Evolutionary conservation across 257 asterid species (phyloP).

Genomic region (Gentiana dahurica): DNA sequence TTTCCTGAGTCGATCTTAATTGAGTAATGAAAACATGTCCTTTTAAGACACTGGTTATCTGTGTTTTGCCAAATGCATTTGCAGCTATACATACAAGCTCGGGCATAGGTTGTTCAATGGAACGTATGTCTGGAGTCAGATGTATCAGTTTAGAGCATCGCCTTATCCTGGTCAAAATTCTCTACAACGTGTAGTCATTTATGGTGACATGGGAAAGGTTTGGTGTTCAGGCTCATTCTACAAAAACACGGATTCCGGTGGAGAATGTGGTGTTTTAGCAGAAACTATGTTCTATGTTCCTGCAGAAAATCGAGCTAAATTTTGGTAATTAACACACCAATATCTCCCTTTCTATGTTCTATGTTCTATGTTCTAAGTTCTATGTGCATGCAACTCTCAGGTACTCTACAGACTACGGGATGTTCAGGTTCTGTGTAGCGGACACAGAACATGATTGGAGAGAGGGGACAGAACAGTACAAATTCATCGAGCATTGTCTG

Average conservation of each 20-base stretch:
- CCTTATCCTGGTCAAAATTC: slow-evolving; percentile 94
- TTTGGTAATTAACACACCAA: slow-evolving; percentile 34
- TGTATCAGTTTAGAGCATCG: slow-evolving; percentile 58
- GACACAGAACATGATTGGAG: slow-evolving; percentile 91
- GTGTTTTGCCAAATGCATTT: not conserved
- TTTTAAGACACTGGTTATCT: not conserved
- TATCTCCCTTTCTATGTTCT: no score
- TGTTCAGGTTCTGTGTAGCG: slow-evolving; percentile 84
- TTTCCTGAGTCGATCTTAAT: no score
- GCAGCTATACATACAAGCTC: slow-evolving; percentile 75
- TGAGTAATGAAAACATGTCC: no score
- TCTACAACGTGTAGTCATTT: slow-evolving; percentile 59
- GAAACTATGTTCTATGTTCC: slow-evolving; percentile 74
- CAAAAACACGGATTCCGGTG: slow-evolving; percentile 63
- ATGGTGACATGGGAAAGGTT: slow-evolving; percentile 97
- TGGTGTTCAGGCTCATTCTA: slow-evolving; percentile 58
- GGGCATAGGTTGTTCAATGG: slow-evolving; percentile 62
- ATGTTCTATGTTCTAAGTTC: no score
- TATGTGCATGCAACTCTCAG: slow-evolving; percentile 15
- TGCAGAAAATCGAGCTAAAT: slow-evolving; percentile 76
- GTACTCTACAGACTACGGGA: slow-evolving; percentile 81
- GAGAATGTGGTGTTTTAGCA: slow-evolving; percentile 82
- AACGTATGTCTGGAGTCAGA: slow-evolving; percentile 45
- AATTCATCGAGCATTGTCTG: slow-evolving; percentile 67
- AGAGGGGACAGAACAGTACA: slow-evolving; percentile 70